Base-by-base conservation (phyloP, 352 stramenopile species). In the Globisporangium echinulatum region DNA sequence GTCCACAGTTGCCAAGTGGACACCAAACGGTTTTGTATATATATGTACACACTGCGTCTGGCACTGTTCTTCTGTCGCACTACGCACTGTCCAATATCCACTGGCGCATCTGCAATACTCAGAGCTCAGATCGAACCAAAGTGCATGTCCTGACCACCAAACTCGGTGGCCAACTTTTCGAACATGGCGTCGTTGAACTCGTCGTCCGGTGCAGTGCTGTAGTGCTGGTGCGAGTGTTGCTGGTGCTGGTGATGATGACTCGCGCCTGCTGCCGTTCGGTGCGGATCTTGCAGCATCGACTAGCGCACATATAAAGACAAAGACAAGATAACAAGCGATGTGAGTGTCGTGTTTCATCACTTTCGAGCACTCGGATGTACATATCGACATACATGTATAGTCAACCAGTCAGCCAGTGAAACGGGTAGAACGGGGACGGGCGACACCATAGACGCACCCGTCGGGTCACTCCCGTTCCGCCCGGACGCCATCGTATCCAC, bases 121-220 rank as follows among this genome's bases (percentile, higher is more conserved):
- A 19, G 17, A 19, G 17, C 49, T 61, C 42, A 78, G 59, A 79
- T 63, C 33, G 72, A 59, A 38, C 61, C 68, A 65, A 81, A 81
- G 62, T 77, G 64, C 51, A 80, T 54, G 52, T 70, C 65, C 46
- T 81, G 68, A 50, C 53, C 66, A 11, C 64, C 72, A 19, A 81
- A 52, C 49, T 81, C 72, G 5, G 67, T 72, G 40, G 72, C 68
- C n/a, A 81, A 47, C 37, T 65, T 70, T 49, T 77, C 70, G 37
- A 81, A 76, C 62, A 81, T 78, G 11, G 67, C 67, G 15, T 78
- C 72, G 42, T 76, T 67, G 54, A 77, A 69, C 54, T 81, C 72
- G 43, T 78, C 70, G 48, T 75, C 70, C 7, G 62, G 58, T 33
- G 63, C 61, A 11, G 43, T 49, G 33, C 64, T 68, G 11, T 68